These are phyloP conservation scores for Flaveria robusta DNA, from an alignment of 129 eudicot genomes.

Conservation along the genomic window DNA sequence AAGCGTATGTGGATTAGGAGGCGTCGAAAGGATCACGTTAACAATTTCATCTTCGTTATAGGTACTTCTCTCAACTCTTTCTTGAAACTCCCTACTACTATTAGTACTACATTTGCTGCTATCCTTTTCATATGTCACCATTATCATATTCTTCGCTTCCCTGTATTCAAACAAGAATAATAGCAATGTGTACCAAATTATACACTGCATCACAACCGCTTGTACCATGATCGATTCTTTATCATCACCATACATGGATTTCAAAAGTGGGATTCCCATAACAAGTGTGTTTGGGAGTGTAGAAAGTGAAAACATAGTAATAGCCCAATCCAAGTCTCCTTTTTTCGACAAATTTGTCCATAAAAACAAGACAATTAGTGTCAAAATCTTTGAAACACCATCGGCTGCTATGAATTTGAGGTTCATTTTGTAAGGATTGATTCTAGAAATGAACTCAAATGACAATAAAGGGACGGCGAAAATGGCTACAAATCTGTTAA, in stretches of 20 bases:
- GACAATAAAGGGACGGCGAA: conserved; percentile 70
- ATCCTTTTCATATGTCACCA: conserved; percentile 24
- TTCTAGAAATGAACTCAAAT: conserved; percentile 65
- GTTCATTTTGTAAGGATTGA: conserved; percentile 68
- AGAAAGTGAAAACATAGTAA: conserved; percentile 63
- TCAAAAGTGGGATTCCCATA: conserved; percentile 68
- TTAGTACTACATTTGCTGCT: conserved; percentile 8
- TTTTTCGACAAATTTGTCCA: conserved; percentile 46
- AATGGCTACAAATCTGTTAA: conserved; percentile 64
- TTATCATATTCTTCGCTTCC: conserved; percentile 52
- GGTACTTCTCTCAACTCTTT: conserved; percentile 29
- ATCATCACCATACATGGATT: conserved; percentile 64
- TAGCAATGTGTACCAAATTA: conserved; percentile 69
- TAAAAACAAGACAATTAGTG: conserved; percentile 42
- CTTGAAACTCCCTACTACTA: conserved; percentile 27
- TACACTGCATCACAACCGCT: conserved; percentile 65
- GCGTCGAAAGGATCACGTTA: conserved; percentile 33
- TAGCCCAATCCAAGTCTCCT: conserved; percentile 63
- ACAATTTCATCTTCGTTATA: conserved; percentile 37
- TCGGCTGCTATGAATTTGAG: conserved; percentile 70
- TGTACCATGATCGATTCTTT: conserved; percentile 70
- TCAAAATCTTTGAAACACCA: conserved; percentile 52
- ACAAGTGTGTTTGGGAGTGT: conserved; percentile 74
- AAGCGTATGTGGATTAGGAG: conserved; percentile 33
- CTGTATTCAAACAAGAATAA: conserved; percentile 65